Evolutionary conservation across 2,329 filamentous ascomycete genomes (phyloP).

Genomic region (Sclerotinia spermophila): DNA sequence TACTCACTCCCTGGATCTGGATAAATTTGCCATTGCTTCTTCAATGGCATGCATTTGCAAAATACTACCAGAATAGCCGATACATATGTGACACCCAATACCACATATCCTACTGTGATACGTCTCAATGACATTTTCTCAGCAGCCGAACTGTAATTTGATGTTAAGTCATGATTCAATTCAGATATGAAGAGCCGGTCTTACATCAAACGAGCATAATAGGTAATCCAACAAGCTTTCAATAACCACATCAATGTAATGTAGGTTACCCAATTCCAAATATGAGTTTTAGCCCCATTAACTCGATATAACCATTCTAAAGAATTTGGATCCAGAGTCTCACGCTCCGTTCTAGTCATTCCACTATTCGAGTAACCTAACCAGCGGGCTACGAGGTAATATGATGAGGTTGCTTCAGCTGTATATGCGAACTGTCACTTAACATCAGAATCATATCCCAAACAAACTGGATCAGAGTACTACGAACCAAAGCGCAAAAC

Average conservation of each 20-base stretch:
- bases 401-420: not conserved
- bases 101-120: conserved; percentile 9
- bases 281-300: conserved; percentile 10
- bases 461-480: not conserved
- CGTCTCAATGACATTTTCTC: conserved; percentile 2
- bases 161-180: not conserved
- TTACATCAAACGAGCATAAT: conserved; percentile 10
- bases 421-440: conserved; percentile 12
- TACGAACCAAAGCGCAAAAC: conserved; percentile 6
- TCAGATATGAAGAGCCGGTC: not conserved
- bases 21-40: conserved; percentile 18
- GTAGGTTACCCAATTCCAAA: conserved; percentile 13
- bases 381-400: conserved; percentile 1
- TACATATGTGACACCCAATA: conserved; percentile 1
- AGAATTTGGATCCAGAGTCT: conserved; percentile 8
- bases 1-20: conserved; percentile 15
- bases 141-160: not conserved
- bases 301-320: conserved; percentile 13
- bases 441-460: not conserved
- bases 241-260: conserved; percentile 8
- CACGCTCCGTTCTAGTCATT: not conserved
- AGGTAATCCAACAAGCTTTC: conserved; percentile 11
- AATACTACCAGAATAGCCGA: conserved; percentile 7
- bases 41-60: conserved; percentile 14
- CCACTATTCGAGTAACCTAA: conserved; percentile 8